These are phyloP conservation scores for Xerocomus nothofagi DNA, from an alignment of 1,284 basidiomycete genomes.

Conservation along the genomic window DNA sequence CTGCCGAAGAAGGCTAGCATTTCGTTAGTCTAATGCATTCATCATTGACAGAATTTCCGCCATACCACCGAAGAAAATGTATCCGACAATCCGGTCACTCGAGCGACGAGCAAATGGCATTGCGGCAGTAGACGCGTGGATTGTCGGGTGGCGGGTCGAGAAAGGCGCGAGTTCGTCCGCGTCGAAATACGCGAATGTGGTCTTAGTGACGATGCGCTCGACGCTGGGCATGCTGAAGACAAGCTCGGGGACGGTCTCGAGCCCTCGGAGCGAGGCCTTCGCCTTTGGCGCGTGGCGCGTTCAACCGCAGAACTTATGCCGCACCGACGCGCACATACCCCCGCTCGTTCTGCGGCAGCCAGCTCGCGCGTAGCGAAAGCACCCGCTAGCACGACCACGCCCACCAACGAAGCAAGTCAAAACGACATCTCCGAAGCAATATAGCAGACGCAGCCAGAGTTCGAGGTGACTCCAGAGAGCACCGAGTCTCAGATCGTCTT, in stretches of 20 bases:
- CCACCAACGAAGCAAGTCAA: conserved; percentile 13
- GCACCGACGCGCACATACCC: conserved; percentile 25
- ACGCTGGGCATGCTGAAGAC: conserved; percentile 36
- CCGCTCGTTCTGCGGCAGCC: conserved; percentile 19
- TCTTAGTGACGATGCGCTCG: conserved; percentile 42
- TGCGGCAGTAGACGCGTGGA: conserved; percentile 52
- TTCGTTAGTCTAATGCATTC: neutral
- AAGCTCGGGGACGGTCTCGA: conserved; percentile 34
- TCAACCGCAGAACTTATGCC: conserved; percentile 18
- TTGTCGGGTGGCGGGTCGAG: conserved; percentile 45
- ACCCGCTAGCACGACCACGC: conserved; percentile 32
- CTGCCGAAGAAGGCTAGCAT: conserved; percentile 47
- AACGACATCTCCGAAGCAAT: conserved; percentile 23
- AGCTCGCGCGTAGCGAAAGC: conserved; percentile 24
- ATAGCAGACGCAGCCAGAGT: conserved; percentile 16
- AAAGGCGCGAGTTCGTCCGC: conserved; percentile 50
- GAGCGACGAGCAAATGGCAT: conserved; percentile 55
- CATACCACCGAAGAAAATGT: conserved; percentile 38
- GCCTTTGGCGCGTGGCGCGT: neutral
- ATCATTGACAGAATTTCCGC: neutral
- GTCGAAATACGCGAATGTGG: conserved; percentile 54
- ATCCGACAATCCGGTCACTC: conserved; percentile 45
- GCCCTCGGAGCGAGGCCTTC: conserved; percentile 23
- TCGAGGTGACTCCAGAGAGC: conserved; percentile 9
- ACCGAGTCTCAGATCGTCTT: conserved; percentile 25